A percentile compares a stretch with the other conserved stretches of the same genome.
phyloP scores from a whole-genome alignment of 2,329 filamentous ascomycete genomes.

The Cercospora berteroae region DNA sequence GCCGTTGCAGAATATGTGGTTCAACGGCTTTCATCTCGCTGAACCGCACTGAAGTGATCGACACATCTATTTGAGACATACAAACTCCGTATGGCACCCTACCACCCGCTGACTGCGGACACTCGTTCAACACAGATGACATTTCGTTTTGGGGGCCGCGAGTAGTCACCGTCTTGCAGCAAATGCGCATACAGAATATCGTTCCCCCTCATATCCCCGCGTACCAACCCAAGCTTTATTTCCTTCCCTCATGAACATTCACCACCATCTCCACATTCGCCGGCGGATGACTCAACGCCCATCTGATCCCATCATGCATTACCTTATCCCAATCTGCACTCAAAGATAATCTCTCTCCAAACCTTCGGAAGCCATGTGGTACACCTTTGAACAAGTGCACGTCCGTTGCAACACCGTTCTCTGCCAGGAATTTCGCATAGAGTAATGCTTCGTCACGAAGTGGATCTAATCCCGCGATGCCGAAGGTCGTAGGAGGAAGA shows the following conservation, averaged over 20 bases:
- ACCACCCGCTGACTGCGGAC: too few relatives aligned
- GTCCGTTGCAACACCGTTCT: conserved; percentile 51
- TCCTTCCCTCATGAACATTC: conserved; percentile 12
- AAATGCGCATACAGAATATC: too few relatives aligned
- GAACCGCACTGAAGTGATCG: too few relatives aligned
- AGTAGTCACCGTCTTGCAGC: too few relatives aligned
- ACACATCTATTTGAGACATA: too few relatives aligned
- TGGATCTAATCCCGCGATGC: conserved; percentile 49
- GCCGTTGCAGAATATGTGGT: background rate
- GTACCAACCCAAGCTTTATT: too few relatives aligned
- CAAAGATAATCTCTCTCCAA: conserved; percentile 43
- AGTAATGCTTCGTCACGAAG: conserved; percentile 52
- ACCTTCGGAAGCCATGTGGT: conserved; percentile 54
- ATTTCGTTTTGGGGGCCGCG: too few relatives aligned
- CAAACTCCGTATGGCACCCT: too few relatives aligned
- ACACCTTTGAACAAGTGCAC: conserved; percentile 52
- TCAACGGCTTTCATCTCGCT: background rate
- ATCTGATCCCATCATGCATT: conserved; percentile 46
- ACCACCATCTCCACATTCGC: conserved; percentile 11
- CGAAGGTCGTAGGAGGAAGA: conserved; percentile 48
- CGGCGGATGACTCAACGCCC: conserved; percentile 34
- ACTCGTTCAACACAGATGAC: too few relatives aligned
- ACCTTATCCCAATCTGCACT: conserved; percentile 46
- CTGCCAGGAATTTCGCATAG: conserved; percentile 46
- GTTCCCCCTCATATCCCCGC: too few relatives aligned